Conservation (phyloP, 192 early-diverging fungal species). For the Linnemannia elongata region DNA sequence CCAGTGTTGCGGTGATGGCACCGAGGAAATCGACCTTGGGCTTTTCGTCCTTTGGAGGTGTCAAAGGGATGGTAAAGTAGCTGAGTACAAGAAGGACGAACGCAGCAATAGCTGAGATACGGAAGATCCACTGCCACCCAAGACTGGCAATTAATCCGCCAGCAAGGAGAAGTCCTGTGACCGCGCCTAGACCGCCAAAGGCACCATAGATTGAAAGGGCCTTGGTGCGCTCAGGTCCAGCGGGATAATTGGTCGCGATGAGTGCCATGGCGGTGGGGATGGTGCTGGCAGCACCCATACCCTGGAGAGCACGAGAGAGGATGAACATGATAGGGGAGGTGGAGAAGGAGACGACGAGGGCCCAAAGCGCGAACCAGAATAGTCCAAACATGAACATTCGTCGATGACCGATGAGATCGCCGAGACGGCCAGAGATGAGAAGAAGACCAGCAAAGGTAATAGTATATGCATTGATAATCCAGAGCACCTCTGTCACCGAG, state of each 20-base stretch:
- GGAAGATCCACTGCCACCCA: too few relatives aligned
- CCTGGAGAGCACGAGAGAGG: slow-evolving; percentile 47
- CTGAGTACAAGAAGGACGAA: slow-evolving; percentile 26
- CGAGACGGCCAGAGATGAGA: slow-evolving; percentile 37
- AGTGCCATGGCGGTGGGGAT: slow-evolving; percentile 48
- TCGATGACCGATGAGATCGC: slow-evolving; percentile 56
- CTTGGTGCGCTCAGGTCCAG: slow-evolving; percentile 30
- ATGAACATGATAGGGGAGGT: slow-evolving; percentile 42
- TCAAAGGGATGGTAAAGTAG: slow-evolving; percentile 29
- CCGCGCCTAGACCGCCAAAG: slow-evolving; percentile 39
- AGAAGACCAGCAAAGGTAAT: too few relatives aligned
- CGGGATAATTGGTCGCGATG: slow-evolving; percentile 43
- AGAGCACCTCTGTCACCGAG: too few relatives aligned
- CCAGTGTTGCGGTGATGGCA: slow-evolving; percentile 31
- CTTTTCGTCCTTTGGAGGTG: slow-evolving; percentile 25
- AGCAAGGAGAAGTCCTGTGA: slow-evolving; percentile 42
- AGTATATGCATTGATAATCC: too few relatives aligned
- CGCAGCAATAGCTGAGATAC: slow-evolving; percentile 35
- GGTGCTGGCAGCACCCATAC: slow-evolving; percentile 40
- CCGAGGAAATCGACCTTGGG: slow-evolving; percentile 50
- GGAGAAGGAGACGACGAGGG: slow-evolving; percentile 45
- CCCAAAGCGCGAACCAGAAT: slow-evolving; percentile 40
- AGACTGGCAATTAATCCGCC: slow-evolving; percentile 44
- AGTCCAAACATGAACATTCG: slow-evolving; percentile 46
- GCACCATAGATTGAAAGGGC: slow-evolving; percentile 44